These are phyloP conservation scores for Ramichloridium luteum DNA, from an alignment of 2,329 filamentous ascomycete genomes.

Conservation along the genomic window DNA sequence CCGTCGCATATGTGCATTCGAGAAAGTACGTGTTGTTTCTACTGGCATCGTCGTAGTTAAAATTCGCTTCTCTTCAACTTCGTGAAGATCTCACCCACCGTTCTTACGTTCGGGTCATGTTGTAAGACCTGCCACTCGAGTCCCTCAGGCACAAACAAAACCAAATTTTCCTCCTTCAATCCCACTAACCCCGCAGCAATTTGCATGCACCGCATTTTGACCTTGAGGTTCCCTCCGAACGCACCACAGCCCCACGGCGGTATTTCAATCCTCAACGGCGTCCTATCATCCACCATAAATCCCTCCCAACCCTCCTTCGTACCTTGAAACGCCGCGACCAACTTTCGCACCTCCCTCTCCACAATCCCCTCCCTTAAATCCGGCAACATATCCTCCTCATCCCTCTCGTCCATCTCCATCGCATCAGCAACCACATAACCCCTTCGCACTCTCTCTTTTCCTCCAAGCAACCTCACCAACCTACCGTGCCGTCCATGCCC, in stretches of 20 bases:
- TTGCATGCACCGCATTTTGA: conserved; percentile 9
- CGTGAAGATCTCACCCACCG: too few relatives aligned
- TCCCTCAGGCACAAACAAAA: conserved; percentile 6
- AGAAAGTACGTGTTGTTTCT: too few relatives aligned
- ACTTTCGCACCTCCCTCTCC: conserved; percentile 5
- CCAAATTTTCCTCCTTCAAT: conserved; percentile 3
- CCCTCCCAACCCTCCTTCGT: conserved; percentile 1
- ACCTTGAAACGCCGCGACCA: conserved; percentile 5
- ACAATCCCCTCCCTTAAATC: conserved; percentile 5
- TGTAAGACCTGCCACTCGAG: too few relatives aligned
- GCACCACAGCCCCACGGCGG: conserved; percentile 9
- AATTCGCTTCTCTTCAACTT: too few relatives aligned
- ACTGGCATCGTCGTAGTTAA: too few relatives aligned
- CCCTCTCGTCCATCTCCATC: not conserved
- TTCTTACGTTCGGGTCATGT: too few relatives aligned
- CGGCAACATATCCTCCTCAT: not conserved
- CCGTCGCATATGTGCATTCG: too few relatives aligned
- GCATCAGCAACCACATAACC: conserved; percentile 3
- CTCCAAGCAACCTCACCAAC: not conserved
- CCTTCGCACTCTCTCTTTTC: not conserved
- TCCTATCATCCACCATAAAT: not conserved
- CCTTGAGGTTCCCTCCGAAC: conserved; percentile 5
- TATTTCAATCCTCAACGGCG: conserved; percentile 5
- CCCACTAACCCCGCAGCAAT: conserved; percentile 9
- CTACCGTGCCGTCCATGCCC: conserved; percentile 7